A percentile compares a stretch with the other conserved stretches of the same genome.
These are phyloP conservation scores for Rhizopogon roseolus DNA, from an alignment of 768 basidiomycete species.

Conservation along the genomic window DNA sequence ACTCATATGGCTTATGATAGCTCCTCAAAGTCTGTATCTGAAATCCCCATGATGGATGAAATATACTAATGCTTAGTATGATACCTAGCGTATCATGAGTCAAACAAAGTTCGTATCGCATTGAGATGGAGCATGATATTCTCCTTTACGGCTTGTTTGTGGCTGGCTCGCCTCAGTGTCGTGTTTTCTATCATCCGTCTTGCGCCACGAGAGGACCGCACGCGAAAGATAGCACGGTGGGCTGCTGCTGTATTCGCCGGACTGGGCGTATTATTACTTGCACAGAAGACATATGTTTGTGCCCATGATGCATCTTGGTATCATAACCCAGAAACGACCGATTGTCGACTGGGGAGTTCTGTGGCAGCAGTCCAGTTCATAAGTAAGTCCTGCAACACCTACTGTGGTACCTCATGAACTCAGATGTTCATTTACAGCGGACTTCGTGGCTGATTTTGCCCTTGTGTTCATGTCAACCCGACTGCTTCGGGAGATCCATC, in stretches of 20 bases:
- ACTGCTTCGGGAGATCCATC: slow-evolving; percentile 4
- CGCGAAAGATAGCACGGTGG: background rate
- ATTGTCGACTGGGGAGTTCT: background rate
- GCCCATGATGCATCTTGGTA: slow-evolving; percentile 9
- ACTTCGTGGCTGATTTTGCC: background rate
- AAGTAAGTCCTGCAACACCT: background rate
- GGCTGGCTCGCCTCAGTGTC: slow-evolving; percentile 13
- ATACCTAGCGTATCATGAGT: background rate
- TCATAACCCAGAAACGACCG: background rate
- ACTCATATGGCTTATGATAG: background rate
- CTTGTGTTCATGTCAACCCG: background rate
- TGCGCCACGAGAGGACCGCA: background rate
- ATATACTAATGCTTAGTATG: background rate
- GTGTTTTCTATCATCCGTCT: slow-evolving; percentile 11
- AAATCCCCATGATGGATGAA: background rate
- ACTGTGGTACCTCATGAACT: background rate
- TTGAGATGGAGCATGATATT: background rate
- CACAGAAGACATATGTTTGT: slow-evolving; percentile 9
- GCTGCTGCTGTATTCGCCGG: slow-evolving; percentile 5
- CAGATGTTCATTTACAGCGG: background rate
- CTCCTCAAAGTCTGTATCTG: background rate
- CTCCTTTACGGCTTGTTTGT: background rate
- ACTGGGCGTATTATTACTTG: slow-evolving; percentile 6
- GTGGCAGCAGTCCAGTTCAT: background rate
- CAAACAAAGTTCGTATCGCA: background rate